phyloP scores from a whole-genome alignment of 306 rosid species.

The Pterocarpus santalinus region DNA sequence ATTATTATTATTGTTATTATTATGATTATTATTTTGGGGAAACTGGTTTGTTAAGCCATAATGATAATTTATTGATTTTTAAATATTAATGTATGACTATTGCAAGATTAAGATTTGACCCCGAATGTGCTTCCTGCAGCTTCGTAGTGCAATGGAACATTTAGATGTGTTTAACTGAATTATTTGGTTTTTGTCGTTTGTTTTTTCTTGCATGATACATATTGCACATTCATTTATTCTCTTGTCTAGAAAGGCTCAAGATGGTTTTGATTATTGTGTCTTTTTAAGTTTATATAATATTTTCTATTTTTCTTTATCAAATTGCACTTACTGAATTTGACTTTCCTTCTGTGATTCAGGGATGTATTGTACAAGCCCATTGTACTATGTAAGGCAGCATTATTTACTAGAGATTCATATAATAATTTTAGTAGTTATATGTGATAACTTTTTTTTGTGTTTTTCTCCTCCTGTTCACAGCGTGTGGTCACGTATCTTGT shows the following conservation, averaged over 20 bases:
- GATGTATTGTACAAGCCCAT: constrained; percentile 86
- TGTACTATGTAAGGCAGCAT: constrained; percentile 72
- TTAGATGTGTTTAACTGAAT: constrained; percentile 5
- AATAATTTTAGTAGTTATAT: neutral
- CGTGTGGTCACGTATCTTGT: constrained; percentile 89
- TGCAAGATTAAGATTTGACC: neutral
- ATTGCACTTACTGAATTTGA: constrained; percentile 34
- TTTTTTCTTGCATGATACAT: neutral
- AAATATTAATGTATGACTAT: neutral
- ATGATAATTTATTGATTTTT: neutral
- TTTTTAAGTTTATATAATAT: constrained; percentile 30
- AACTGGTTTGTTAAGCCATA: neutral
- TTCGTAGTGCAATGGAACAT: constrained; percentile 21
- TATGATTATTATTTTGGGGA: neutral
- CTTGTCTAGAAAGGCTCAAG: neutral
- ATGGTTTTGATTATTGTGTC: neutral
- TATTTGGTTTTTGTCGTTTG: constrained; percentile 16
- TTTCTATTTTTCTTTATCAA: constrained; percentile 27
- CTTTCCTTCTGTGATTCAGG: constrained; percentile 61
- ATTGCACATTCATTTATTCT: neutral
- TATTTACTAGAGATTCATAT: constrained; percentile 14
- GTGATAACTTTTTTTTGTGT: constrained; percentile 8
- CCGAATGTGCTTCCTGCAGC: neutral
- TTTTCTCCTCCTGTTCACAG: constrained; percentile 51
- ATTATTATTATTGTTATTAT: constrained; percentile 4